Conservation (phyloP, 441 rosid genomes). For the Brassica hybrid region DNA sequence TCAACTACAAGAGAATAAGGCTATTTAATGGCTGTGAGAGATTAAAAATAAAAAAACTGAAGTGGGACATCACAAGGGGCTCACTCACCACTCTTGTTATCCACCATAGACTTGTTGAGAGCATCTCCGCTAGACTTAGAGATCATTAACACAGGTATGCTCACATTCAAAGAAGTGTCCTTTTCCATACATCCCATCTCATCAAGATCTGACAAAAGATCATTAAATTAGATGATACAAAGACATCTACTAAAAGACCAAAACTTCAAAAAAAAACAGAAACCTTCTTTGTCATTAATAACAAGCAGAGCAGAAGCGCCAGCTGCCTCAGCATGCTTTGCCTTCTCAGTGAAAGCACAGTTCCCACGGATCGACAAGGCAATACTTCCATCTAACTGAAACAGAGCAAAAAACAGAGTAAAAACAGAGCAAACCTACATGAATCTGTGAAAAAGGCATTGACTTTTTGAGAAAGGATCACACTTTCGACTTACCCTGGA, state of each 20-base stretch:
- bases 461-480: neutral
- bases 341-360: constrained; percentile 78
- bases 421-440: neutral
- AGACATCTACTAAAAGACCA: neutral
- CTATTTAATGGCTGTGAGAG: neutral
- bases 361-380: constrained; percentile 80
- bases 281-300: constrained; percentile 89
- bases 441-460: neutral
- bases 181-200: constrained; percentile 84
- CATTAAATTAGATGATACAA: constrained; percentile 1
- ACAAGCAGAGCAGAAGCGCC: constrained; percentile 86
- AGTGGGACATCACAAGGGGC: constrained; percentile 24
- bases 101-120: constrained; percentile 62
- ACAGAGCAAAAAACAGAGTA: no score
- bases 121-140: constrained; percentile 76
- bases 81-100: constrained; percentile 62
- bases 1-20: constrained; percentile 87
- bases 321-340: constrained; percentile 76
- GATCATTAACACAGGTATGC: constrained; percentile 82
- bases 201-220: constrained; percentile 60
- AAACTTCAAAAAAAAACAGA: constrained; percentile 3
- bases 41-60: neutral
- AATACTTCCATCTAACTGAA: constrained; percentile 71
- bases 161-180: constrained; percentile 57
- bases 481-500: constrained; percentile 53